These are phyloP conservation scores for Talaromyces sp. DNA, from an alignment of 2,329 filamentous ascomycete genomes.

Conservation along the genomic window DNA sequence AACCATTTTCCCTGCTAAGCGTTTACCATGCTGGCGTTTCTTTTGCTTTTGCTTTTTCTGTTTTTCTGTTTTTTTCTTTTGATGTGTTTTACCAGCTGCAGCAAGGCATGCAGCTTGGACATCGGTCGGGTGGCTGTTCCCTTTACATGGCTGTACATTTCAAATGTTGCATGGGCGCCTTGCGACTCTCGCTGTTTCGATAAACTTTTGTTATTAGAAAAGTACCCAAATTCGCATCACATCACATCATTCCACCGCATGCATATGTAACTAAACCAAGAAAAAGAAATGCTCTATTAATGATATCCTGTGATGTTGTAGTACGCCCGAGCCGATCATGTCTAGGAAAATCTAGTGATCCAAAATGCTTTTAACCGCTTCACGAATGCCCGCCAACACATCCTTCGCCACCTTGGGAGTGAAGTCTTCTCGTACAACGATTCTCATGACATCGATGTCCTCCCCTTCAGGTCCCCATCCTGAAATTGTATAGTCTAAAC, in stretches of 20 bases:
- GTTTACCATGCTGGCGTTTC: neutral
- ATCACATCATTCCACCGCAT: too few relatives aligned
- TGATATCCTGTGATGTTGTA: too few relatives aligned
- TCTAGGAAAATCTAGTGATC: neutral
- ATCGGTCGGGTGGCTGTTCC: neutral
- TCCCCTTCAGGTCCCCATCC: constrained; percentile 58
- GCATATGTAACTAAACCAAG: too few relatives aligned
- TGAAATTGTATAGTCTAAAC: constrained; percentile 2
- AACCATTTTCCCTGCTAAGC: constrained; percentile 4
- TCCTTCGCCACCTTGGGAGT: neutral
- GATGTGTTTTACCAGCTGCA: neutral
- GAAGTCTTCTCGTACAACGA: constrained; percentile 61
- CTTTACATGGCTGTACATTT: neutral
- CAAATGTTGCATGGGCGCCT: neutral
- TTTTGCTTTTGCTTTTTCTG: neutral
- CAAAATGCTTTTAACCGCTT: neutral
- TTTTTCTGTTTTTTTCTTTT: too few relatives aligned
- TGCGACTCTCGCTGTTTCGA: too few relatives aligned
- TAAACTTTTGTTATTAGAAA: too few relatives aligned
- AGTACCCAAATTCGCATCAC: too few relatives aligned
- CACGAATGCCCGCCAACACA: neutral
- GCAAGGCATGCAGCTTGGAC: too few relatives aligned
- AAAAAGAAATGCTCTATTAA: too few relatives aligned
- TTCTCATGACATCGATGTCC: constrained; percentile 63
- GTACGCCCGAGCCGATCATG: too few relatives aligned